Evolutionary conservation across 192 early-diverging fungal species (phyloP).

Genomic region (Backusella australiensis): DNA sequence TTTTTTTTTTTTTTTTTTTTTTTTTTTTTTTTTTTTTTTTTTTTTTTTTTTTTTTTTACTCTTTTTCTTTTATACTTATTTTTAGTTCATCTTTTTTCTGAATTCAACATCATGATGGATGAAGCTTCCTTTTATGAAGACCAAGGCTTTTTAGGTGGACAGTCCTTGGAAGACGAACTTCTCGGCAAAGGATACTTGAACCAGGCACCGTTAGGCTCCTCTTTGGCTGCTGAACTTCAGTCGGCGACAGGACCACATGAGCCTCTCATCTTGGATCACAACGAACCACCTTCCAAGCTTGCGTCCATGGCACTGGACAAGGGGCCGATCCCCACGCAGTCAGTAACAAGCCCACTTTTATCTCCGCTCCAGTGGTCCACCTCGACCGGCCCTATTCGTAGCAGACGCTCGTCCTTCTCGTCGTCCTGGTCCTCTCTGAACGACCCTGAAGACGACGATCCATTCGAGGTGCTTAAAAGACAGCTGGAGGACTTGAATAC

Average conservation of each 20-base stretch:
- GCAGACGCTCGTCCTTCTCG: conserved; percentile 35
- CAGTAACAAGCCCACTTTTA: conserved; percentile 19
- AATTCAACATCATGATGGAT: conserved; percentile 8
- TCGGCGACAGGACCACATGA: conserved; percentile 20
- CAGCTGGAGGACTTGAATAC: conserved; percentile 39
- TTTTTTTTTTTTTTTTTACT: neutral
- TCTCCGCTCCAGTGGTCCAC: conserved; percentile 32
- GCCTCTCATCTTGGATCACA: conserved; percentile 2
- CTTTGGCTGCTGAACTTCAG: conserved; percentile 37
- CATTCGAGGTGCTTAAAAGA: conserved; percentile 35
- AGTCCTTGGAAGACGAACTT: conserved; percentile 38
- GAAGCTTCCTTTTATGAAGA: conserved; percentile 22
- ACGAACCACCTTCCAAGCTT: neutral
- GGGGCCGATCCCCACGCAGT: neutral
- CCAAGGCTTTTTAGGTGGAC: conserved; percentile 23
- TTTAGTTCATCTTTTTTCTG: neutral
- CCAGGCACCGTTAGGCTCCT: conserved; percentile 30
- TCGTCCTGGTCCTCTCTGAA: conserved; percentile 32
- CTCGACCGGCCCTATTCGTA: conserved; percentile 11
- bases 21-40: no score
- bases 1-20: no score
- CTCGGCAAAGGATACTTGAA: conserved; percentile 34
- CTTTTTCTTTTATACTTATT: neutral
- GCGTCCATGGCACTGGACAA: neutral
- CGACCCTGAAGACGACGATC: conserved; percentile 37